Base-by-base conservation (phyloP, 176 grass and related monocot genomes). In the Panicum miliaceum region DNA sequence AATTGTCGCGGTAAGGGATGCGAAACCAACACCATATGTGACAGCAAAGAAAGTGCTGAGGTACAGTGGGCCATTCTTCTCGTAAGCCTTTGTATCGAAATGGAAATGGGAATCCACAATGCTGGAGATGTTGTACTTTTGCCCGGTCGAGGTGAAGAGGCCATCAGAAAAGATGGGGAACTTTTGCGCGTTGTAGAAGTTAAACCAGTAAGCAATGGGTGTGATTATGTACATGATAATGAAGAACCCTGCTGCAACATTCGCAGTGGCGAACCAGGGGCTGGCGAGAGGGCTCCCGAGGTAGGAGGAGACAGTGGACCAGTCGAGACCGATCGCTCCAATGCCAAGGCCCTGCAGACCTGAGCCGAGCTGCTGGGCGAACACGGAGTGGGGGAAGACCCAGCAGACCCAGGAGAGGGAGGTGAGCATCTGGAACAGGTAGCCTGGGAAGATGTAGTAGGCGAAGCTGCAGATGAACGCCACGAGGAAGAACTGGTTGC, bases 371-470 rank as follows among this genome's bases (percentile, higher is more conserved):
- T 98, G 96, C 76, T 98, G 96, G 15, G 91, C 91, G 0, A 98
- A 40, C 79, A 98, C 89, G 0, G 91, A 95, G 46, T 76, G 25
- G 15, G 91, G 96, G 58, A 98, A 95, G 52, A 93, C 16, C 92
- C 92, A 98, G 12, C 96, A 98, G 54, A 98, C 90, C 92, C 96
- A 95, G 47, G 96, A 98, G 73, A 98, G 83, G 54, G 96, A 98
- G 20, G 92, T 95, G 32, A 98, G 89, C 92, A 98, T 98, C 84
- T 91, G 89, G 75, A 98, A 98, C 25, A 98, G 85, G 76, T 95
- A 95, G 34, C 96, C 96, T 1, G 96, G 92, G 79, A 98, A 90
- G 27, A 92, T 80, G 45, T 98, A 98, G 68, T 90, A 98, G 34
- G 89, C 87, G 46, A 98, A 98, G 68, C 96, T 95, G 75, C 90